These are phyloP conservation scores for Leishmania martiniquensis DNA, from an alignment of 208 protist genomes.

Conservation along the genomic window DNA sequence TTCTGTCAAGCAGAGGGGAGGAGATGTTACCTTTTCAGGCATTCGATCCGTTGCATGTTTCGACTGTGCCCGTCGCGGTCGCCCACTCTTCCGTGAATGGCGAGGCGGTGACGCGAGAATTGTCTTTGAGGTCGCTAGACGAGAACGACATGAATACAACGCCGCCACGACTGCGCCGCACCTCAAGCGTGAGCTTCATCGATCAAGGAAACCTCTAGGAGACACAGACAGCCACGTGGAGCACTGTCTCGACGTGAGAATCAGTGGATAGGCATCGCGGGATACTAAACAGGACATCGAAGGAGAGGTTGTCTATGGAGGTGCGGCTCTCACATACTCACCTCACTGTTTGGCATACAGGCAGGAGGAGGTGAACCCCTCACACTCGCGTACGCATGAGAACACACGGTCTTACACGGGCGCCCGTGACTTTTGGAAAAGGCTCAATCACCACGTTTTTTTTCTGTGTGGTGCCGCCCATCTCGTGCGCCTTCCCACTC, in stretches of 20 bases:
- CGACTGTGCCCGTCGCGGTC: not conserved
- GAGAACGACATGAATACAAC: not conserved
- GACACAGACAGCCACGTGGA: not conserved
- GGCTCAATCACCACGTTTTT: too few relatives aligned
- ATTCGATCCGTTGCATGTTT: not conserved
- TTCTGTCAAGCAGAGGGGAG: not conserved
- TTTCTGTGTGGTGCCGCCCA: too few relatives aligned
- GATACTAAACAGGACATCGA: not conserved
- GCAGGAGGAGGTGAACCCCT: too few relatives aligned
- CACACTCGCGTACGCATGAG: too few relatives aligned
- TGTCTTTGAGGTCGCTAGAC: not conserved
- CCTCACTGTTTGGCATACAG: too few relatives aligned
- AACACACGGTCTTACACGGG: too few relatives aligned
- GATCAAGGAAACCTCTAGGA: not conserved
- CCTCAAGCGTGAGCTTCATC: conserved; percentile 18
- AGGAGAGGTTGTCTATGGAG: conserved; percentile 8
- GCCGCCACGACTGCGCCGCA: not conserved
- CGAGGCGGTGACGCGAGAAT: not conserved
- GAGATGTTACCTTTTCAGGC: too few relatives aligned
- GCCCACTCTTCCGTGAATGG: not conserved
- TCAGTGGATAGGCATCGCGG: not conserved
- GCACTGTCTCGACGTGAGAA: not conserved
- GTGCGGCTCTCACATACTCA: too few relatives aligned
- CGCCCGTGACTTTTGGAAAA: too few relatives aligned
- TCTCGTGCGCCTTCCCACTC: too few relatives aligned